Evolutionary conservation across 1,139 yeast genomes (phyloP), one percentile per base, ranked within the genome.

Genomic region (Ogataea hybrid): DNA sequence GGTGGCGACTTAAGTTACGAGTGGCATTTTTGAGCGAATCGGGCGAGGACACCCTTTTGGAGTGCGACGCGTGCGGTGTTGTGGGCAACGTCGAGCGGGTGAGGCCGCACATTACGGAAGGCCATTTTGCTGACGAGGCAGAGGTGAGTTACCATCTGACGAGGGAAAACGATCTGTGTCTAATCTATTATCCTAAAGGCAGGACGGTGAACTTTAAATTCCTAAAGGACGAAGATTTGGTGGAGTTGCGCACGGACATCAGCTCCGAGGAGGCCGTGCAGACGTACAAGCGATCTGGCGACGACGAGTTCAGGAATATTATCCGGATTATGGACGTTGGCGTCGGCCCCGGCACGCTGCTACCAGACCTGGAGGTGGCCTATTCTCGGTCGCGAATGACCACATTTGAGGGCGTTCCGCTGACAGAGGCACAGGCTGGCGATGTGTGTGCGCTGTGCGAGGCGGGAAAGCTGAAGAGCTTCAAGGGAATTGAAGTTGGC

Each of bases 1-100:
- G 98, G 98, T 4, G 98, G 98, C 1, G 77, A 81, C 39, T 63
- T 85, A 44, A 83, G 95, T 41, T 94, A 87, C 58, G 98, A 94
- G 64, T 94, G 89, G 80, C 98, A 92, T 63, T 83, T 81, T 53
- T 80, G 28, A 79, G 83, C 50, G 65, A 65, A 4, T 65, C 75
- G 1, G 98, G 98, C 0, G 97, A 90, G 59, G 98, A 92, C 60
- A 70, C 77, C 0, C 66, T 92, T 6, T 75, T 84, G 42, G 68
- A 68, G 21, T 94, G 98, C 64, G 60, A 68, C 34, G 44, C 61
- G 1, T 92, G 98, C 64, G 71, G 70, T 5, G 69, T 69, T 46
- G 73, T 81, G 3, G 80, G 90, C 10, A 94, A 92, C 57, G 63
- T 76, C 12, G 98, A 92, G 32, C 31, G 45, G 2, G 47, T 43